Evolutionary conservation across 345 rosid genomes (phyloP), one percentile per base, ranked within the genome.

Genomic region (Hibiscus syriacus): DNA sequence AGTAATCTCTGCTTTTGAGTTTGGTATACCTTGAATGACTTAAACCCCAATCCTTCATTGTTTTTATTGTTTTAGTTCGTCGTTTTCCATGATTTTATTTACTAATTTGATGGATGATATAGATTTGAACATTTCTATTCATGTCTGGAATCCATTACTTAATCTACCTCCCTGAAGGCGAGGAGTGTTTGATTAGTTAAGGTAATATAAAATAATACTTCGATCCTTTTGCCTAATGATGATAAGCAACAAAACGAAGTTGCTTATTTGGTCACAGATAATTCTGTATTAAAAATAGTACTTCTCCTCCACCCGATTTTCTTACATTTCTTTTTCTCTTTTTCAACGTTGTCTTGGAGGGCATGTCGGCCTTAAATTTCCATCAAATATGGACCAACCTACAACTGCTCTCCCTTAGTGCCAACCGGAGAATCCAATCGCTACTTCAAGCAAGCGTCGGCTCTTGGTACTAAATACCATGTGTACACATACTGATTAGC

Each of bases 101-200:
- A 50, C 12, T n/a, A 30, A 45, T 29, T 23, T 50, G 38, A 54
- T 67, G 32, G 36, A 7, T 41, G 38, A 9, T 53, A 27, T 11
- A 43, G 17, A 45, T 61, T 16, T 71, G 67, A 27, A 16, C 69
- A 67, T 62, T 30, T 45, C 34, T 20, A 70, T 30, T 73, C 59
- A 70, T 70, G 54, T 53, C 68, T 53, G 34, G 65, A 68, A 64
- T 64, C 69, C 45, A 11, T 29, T 55, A 6, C 22, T 48, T 48
- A 7, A 68, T 57, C 55, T 52, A 64, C 68, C 68, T 64, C 76
- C 71, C 71, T 64, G 0, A 68, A 68, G 70, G 72, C 67, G 65
- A 74, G 73, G 17, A 30, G 22, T 6, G 41, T 61, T 43, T 76
- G 55, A 59, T 43, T 7, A 54, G 46, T 49, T 52, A 45, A 64